These are phyloP conservation scores for Dactylellina leptospora DNA, from an alignment of 2,329 filamentous ascomycete species.

Conservation along the genomic window DNA sequence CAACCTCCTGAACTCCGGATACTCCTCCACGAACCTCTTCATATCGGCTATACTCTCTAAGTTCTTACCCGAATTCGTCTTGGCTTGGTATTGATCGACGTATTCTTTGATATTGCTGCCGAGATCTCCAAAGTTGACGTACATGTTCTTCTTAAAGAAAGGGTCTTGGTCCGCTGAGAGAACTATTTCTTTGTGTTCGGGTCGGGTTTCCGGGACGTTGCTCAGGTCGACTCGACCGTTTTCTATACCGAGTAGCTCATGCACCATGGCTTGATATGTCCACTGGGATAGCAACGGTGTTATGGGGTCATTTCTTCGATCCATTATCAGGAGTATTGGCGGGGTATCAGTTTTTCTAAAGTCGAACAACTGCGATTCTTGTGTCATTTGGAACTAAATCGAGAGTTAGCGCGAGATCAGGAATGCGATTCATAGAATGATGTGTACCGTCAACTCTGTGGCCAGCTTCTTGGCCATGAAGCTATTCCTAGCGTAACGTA, in stretches of 20 bases:
- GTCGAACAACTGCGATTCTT: slow-evolving; percentile 96
- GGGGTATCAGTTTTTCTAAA: slow-evolving; percentile 94
- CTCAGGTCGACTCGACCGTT: slow-evolving; percentile 94
- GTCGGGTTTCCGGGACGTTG: slow-evolving; percentile 81
- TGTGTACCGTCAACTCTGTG: slow-evolving; percentile 72
- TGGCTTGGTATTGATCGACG: slow-evolving; percentile 96
- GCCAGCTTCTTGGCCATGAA: slow-evolving; percentile 89
- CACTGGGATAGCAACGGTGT: slow-evolving; percentile 95
- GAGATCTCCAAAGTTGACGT: slow-evolving; percentile 75
- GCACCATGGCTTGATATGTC: slow-evolving; percentile 99
- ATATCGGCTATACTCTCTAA: slow-evolving; percentile 98
- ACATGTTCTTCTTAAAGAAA: slow-evolving; percentile 91
- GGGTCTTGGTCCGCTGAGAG: slow-evolving; percentile 96
- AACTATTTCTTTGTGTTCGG: slow-evolving; percentile 88
- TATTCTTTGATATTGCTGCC: slow-evolving; percentile 80
- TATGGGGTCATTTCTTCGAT: slow-evolving; percentile 91
- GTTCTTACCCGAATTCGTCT: slow-evolving; percentile 94
- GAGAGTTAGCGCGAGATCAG: no score
- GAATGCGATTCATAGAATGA: no score
- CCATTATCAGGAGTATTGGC: slow-evolving; percentile 87
- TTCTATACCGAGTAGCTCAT: slow-evolving; percentile 90
- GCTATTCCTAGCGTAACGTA: slow-evolving; percentile 92
- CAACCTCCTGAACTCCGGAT: slow-evolving; percentile 95
- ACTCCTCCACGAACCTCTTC: slow-evolving; percentile 99
- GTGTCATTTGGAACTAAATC: slow-evolving; percentile 84